These are phyloP conservation scores for Iberis amara DNA, from an alignment of 441 rosid genomes.

Conservation along the genomic window DNA sequence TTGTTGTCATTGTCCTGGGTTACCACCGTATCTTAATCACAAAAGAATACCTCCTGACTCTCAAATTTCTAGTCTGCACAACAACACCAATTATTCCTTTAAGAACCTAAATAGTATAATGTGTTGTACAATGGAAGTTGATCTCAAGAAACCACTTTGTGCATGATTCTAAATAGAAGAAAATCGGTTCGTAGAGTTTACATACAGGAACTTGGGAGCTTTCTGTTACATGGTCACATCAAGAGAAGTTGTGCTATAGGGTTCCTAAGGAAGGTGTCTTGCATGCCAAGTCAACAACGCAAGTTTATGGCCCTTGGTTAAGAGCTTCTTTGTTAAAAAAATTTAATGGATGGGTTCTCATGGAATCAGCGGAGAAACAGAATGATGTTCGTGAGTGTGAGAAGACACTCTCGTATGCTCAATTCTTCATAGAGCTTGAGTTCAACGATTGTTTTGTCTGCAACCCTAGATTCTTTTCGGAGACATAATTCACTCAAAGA, in stretches of 20 bases:
- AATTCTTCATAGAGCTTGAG: conserved; percentile 19
- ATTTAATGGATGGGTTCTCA: not conserved
- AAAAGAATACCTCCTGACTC: not conserved
- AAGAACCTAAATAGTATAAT: not conserved
- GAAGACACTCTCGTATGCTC: conserved; percentile 17
- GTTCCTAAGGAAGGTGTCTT: conserved; percentile 19
- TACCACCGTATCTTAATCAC: conserved; percentile 7
- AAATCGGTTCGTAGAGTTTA: conserved; percentile 13
- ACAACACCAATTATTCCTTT: not conserved
- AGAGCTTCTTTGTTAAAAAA: not conserved
- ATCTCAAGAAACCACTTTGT: conserved; percentile 23
- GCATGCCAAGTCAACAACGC: conserved; percentile 16
- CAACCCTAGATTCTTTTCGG: not conserved
- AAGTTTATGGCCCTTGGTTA: conserved; percentile 24
- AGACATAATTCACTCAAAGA: not conserved
- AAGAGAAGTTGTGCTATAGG: not conserved
- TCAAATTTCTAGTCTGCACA: not conserved
- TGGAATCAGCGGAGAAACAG: not conserved
- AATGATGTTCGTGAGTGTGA: conserved; percentile 8
- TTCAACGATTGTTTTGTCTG: not conserved
- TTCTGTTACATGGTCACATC: conserved; percentile 23
- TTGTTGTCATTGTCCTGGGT: not conserved
- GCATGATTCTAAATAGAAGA: conserved; percentile 4
- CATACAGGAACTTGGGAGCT: not conserved
- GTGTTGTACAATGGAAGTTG: not conserved